Base-by-base conservation (phyloP, 306 rosid genomes). In the Coriaria nepalensis region DNA sequence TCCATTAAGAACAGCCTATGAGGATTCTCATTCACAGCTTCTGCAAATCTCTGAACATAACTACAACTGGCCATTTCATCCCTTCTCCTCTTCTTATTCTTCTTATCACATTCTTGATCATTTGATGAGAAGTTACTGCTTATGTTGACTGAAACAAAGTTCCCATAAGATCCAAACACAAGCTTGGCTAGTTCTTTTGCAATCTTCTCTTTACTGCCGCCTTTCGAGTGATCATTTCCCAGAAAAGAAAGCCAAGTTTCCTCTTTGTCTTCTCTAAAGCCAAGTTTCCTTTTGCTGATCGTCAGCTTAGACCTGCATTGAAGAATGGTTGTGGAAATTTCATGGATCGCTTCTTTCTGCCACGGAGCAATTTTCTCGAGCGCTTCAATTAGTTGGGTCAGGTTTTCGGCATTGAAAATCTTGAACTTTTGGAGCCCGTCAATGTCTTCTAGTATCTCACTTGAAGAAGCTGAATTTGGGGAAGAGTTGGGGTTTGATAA, bases 391-490 rank as follows among this genome's bases (percentile, higher is more conserved):
- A 83, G 69, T 0, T 40, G 56, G 4, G 65, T 77, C 33, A 73
- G 61, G 71, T 78, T 78, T 68, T 80, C 76, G 8, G 61, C 47
- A 33, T 59, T 77, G 8, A 72, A 53, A 29, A 78, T 80, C 35
- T 60, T 85, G 78, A 84, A 80, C 74, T 68, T 45, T 29, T 37
- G 48, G 8, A 13, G 49, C 41, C 73, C 72, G 15, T 74, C 77
- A 42, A 60, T 43, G 36, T 87, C 93, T 0, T 82, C 93, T 42
- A 68, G 36, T 58, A 75, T 79, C 53, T 86, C 94, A 59, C 96
- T 86, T 13, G 96, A 81, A 47, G 93, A 86, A 20, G 95, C 94
- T 13, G 94, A 86, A 61, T 86, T 86, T 2, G 96, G 96, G 49
- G 94, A 82, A 0, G 96, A 86, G 59, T 86, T 86, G 0, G 96